Conservation (phyloP, 441 rosid species). For the Bocquillonia castaneifolia region DNA sequence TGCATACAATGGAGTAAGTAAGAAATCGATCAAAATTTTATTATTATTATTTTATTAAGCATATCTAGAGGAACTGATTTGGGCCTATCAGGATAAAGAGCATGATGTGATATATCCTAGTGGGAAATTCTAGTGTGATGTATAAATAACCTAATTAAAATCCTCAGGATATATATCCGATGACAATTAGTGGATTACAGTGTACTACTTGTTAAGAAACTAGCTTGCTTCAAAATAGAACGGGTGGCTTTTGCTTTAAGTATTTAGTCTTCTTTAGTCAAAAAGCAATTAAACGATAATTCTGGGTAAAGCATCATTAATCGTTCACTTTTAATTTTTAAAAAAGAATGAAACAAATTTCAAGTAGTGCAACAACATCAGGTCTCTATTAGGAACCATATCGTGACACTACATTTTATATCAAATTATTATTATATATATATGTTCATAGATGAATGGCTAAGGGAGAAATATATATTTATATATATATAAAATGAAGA, state of each 20-base stretch:
- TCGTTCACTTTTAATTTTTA: too few relatives aligned
- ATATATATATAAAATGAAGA: conserved; percentile 7
- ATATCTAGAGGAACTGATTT: neutral
- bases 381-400: neutral
- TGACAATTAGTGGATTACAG: too few relatives aligned
- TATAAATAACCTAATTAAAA: neutral
- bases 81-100: conserved; percentile 9
- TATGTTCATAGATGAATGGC: conserved; percentile 2
- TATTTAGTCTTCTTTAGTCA: too few relatives aligned
- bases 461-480: conserved; percentile 18
- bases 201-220: neutral
- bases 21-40: neutral
- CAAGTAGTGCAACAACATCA: too few relatives aligned
- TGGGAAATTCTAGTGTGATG: conserved; percentile 11
- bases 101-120: neutral
- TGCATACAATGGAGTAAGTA: too few relatives aligned
- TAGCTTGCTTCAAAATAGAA: neutral
- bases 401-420: neutral
- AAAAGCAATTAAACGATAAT: too few relatives aligned
- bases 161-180: conserved; percentile 10
- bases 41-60: neutral
- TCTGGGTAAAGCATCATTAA: too few relatives aligned
- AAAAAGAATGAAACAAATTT: too few relatives aligned
- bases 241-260: neutral
- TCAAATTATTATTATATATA: neutral